Evolutionary conservation across 768 basidiomycete genomes (phyloP), one percentile per base, ranked within the genome.

Genomic region (Tulasnella sp.): DNA sequence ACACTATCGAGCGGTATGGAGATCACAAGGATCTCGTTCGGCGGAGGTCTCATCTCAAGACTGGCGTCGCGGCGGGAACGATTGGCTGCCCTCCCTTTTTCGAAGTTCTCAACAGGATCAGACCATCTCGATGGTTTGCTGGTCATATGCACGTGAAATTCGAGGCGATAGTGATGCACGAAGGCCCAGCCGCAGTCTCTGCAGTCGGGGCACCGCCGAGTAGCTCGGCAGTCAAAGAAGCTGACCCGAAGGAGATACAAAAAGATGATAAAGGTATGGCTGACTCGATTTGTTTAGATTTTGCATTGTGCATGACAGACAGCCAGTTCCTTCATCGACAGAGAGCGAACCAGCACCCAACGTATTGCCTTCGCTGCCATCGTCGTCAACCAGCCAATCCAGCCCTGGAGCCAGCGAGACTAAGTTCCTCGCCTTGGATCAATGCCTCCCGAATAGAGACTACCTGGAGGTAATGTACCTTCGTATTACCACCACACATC

Each of bases 121-220:
- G 89, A 81, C 96, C 96, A 0, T 81, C 87, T 70, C 92, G 94
- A 90, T 99, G 96, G 97, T 98, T 98, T 83, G 84, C 94, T 4
- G 96, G 95, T 0, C 97, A 98, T 84, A 82, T 98, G 72, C 96
- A 98, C 82, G 90, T 91, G 70, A 91, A 92, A 73, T 98, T 93
- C 81, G 91, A 95, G 78, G 96, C 95, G 2, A 83, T 85, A 5
- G 82, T 81, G 61, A 78, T 82, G 0, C 85, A 85, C 77, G 74
- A 69, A 15, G 35, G 70, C 23, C 26, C 70, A 61, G 6, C 42
- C 29, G 35, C 35, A 35, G 35, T 2, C 35, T 74, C 10, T 32
- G 35, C 67, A 29, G 42, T 72, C 16, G 15, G 67, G 4, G 42
- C 32, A 23, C 15, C 72, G 3, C 23, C 44, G 44, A 57, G 55